These are phyloP conservation scores for Diaporthe helianthi DNA, from an alignment of 2,329 filamentous ascomycete species.

Conservation along the genomic window DNA sequence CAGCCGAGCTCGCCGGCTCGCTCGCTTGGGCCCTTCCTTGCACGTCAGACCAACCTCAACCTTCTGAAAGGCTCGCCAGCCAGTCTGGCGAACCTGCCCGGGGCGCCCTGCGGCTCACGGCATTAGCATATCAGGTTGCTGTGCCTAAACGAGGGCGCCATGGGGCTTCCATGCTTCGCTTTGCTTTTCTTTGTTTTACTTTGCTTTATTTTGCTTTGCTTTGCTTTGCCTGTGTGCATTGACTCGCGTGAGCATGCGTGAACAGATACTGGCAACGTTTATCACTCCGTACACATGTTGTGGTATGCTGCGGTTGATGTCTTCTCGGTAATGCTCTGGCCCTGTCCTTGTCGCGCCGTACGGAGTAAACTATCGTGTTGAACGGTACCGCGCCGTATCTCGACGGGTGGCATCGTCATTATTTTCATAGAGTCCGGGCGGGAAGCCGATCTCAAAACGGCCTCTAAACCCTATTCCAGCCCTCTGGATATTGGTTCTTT, in stretches of 20 bases:
- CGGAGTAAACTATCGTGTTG: too few relatives aligned
- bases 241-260: slow-evolving; percentile 1
- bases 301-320: background rate
- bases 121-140: background rate
- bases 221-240: background rate
- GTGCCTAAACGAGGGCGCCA: background rate
- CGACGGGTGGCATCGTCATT: slow-evolving; percentile 1
- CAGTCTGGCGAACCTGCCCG: slow-evolving; percentile 2
- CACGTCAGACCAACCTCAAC: slow-evolving; percentile 15
- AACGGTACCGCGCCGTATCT: background rate
- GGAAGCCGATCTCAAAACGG: slow-evolving; percentile 17
- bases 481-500: background rate
- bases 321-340: background rate
- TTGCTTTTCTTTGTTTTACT: background rate
- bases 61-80: slow-evolving; percentile 10
- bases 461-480: slow-evolving; percentile 25
- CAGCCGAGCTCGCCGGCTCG: slow-evolving; percentile 13
- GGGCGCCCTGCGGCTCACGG: background rate
- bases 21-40: slow-evolving; percentile 23
- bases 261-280: background rate
- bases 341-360: background rate
- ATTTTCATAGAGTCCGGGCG: background rate
- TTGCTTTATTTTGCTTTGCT: background rate
- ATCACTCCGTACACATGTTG: background rate
- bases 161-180: background rate